These are phyloP conservation scores for Aegilops tauschii DNA, from an alignment of 176 grass and related monocot genomes.

Conservation along the genomic window DNA sequence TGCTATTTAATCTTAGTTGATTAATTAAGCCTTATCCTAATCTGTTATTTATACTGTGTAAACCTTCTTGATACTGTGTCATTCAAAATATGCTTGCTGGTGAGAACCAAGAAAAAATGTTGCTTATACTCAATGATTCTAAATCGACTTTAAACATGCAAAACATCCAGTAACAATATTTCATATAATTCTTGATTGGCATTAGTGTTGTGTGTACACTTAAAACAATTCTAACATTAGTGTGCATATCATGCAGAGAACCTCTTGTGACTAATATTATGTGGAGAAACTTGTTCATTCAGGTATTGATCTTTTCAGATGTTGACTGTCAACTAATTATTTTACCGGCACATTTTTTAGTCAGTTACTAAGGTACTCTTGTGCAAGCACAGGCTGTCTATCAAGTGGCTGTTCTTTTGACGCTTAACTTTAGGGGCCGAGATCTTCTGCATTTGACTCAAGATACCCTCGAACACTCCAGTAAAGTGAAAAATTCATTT, in stretches of 20 bases:
- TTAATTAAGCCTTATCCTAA: background rate
- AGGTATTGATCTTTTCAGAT: conserved; percentile 49
- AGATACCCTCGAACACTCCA: conserved; percentile 45
- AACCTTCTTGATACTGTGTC: background rate
- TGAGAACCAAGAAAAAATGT: conserved; percentile 1
- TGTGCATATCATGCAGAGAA: conserved; percentile 51
- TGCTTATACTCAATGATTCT: background rate
- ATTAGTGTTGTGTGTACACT: background rate
- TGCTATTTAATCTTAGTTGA: background rate
- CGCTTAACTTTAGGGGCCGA: conserved; percentile 70
- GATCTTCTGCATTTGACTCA: conserved; percentile 63
- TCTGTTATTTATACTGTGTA: background rate
- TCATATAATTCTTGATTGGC: background rate
- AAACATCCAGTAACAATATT: background rate
- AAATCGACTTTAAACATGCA: background rate
- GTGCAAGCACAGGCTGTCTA: conserved; percentile 66
- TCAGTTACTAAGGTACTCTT: conserved; percentile 7
- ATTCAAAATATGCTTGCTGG: conserved; percentile 7
- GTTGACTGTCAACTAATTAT: conserved; percentile 1
- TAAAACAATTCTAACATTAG: conserved; percentile 7
- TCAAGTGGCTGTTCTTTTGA: conserved; percentile 84
- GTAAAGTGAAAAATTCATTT: conserved; percentile 90
- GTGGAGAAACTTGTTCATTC: conserved; percentile 95
- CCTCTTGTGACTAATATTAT: conserved; percentile 93
- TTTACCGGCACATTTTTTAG: background rate